Evolutionary conservation across 106 monocot species (phyloP).

Genomic region (Vanilla planifolia): DNA sequence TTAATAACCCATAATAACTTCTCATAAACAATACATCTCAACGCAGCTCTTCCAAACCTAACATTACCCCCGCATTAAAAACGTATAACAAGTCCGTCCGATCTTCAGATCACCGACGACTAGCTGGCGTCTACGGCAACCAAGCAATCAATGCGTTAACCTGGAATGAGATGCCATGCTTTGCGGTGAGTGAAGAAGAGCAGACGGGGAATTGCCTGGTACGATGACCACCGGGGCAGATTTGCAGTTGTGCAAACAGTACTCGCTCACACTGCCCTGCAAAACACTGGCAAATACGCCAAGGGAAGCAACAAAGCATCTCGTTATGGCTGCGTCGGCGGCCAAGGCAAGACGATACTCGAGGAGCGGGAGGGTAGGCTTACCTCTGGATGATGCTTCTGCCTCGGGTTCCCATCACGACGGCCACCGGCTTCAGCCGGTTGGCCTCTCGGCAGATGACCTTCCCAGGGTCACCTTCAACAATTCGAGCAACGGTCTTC

Average conservation of each 20-base stretch:
- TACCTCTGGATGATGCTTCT: conserved; percentile 67
- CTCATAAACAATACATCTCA: too few relatives aligned
- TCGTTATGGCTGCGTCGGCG: too few relatives aligned
- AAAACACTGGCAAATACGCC: conserved; percentile 40
- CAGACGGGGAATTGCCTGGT: too few relatives aligned
- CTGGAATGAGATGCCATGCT: neutral
- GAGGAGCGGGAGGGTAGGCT: neutral
- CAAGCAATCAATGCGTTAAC: neutral
- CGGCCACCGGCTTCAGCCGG: conserved; percentile 66
- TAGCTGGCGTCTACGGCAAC: too few relatives aligned
- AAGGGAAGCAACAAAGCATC: neutral
- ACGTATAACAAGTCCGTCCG: too few relatives aligned
- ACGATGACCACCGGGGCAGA: conserved; percentile 71
- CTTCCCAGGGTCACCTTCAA: conserved; percentile 83
- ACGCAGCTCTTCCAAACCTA: too few relatives aligned
- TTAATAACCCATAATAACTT: too few relatives aligned
- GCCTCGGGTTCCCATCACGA: conserved; percentile 83
- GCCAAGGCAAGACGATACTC: neutral
- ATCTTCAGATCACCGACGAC: too few relatives aligned
- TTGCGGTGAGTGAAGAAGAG: conserved; percentile 25
- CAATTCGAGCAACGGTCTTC: conserved; percentile 56
- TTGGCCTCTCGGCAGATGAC: conserved; percentile 78
- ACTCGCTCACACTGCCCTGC: conserved; percentile 74
- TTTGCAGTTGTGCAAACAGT: conserved; percentile 83
- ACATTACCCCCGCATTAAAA: too few relatives aligned